Base-by-base conservation (phyloP, 1,284 basidiomycete genomes). In the Phellopilus nigrolimitatus region DNA sequence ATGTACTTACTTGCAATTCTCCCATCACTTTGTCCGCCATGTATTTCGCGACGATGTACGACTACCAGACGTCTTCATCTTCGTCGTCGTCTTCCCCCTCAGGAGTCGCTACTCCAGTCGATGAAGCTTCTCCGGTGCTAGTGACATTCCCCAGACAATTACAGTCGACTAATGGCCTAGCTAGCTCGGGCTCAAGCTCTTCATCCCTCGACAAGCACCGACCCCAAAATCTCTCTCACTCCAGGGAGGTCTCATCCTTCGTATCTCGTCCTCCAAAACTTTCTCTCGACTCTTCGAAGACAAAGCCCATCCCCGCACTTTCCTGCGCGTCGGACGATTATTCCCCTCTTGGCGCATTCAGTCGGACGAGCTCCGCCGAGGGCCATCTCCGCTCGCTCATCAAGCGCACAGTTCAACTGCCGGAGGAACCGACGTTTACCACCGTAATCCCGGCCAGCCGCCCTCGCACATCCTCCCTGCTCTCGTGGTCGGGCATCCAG, bases 341-440 rank as follows among this genome's bases (percentile, higher is more conserved):
- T n/a, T 37, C 41, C 12, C 47, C 52, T 2, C 28, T 54, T 30
- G 53, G 48, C 12, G 40, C 53, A 22, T 54, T 54, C 34, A 46
- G 48, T 25, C 53, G 36, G 38, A 54, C 53, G n/a, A 50, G 34
- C 27, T 50, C 53, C 25, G 53, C 53, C 17, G 53, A 54, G 30
- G 25, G 43, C 17, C 53, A 51, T n/a, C 47, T 54, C 28, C 53
- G 53, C 15, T 46, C 43, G 15, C 10, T 54, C 15, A 41, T 54
- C 39, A 21, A 25, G 27, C 38, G 34, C 25, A 28, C 28, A 25
- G 19, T 19, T 22, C 21, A 38, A 39, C 33, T 39, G 36, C 31
- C 25, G 12, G 19, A 21, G 3, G 6, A 8, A 27, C 27, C 25
- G 12, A 30, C 27, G 24, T 21, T 15, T 19, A 22, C 39, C 49